Conservation (phyloP, 139 green algal genomes). For the Micractinium conductrix region DNA sequence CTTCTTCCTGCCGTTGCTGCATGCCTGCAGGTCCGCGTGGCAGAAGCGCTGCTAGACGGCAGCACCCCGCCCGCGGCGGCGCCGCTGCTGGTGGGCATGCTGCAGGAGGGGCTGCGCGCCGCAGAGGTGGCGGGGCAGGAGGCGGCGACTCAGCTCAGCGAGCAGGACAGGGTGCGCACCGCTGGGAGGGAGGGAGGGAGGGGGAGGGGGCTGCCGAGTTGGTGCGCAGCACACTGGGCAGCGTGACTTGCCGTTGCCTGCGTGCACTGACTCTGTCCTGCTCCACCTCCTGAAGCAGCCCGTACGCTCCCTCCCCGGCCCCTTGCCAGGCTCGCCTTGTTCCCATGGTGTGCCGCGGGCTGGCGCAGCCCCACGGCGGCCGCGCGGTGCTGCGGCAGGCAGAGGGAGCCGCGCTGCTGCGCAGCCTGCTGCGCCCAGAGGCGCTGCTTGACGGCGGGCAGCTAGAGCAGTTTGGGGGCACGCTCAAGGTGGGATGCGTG, state of each 20-base stretch:
- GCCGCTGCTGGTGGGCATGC: constrained; percentile 18
- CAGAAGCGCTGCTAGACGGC: constrained; percentile 46
- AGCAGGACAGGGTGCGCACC: background rate
- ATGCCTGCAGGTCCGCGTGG: too few relatives aligned
- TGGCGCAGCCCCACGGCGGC: constrained; percentile 7
- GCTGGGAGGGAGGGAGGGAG: too few relatives aligned
- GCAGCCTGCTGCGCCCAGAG: constrained; percentile 38
- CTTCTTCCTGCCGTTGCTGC: too few relatives aligned
- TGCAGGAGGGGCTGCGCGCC: constrained; percentile 29
- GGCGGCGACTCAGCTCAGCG: background rate
- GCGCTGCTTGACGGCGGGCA: constrained; percentile 33
- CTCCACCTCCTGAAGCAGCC: too few relatives aligned
- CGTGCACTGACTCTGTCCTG: too few relatives aligned
- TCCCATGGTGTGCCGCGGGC: constrained; percentile 20
- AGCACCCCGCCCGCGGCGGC: constrained; percentile 38
- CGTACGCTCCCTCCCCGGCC: background rate
- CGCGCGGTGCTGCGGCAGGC: constrained; percentile 18
- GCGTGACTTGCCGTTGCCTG: too few relatives aligned
- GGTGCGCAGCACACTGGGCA: too few relatives aligned
- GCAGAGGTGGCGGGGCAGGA: background rate
- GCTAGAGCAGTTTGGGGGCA: constrained; percentile 33
- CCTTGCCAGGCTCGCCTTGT: constrained; percentile 17
- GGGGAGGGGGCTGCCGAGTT: too few relatives aligned
- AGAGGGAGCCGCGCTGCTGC: constrained; percentile 44
- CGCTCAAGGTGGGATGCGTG: constrained; percentile 7